A percentile compares a stretch with the other conserved stretches of the same genome.
These are phyloP conservation scores for Starmerella cellae DNA, from an alignment of 805 yeast genomes.

Conservation along the genomic window DNA sequence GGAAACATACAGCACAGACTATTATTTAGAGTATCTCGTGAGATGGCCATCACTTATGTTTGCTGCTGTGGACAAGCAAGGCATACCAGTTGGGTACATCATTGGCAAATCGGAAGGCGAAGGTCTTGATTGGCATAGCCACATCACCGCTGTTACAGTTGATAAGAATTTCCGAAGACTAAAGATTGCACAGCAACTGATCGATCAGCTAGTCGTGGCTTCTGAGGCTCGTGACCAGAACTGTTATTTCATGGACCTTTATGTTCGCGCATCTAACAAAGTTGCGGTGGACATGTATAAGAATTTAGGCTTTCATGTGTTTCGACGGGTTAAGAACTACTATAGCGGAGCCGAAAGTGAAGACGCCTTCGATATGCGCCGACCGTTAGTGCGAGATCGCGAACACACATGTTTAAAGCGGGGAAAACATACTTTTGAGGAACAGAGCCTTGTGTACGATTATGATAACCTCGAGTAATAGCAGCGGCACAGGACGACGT, in stretches of 20 bases:
- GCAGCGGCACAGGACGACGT: not conserved
- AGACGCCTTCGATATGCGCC: slow-evolving; percentile 59
- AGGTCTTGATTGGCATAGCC: slow-evolving; percentile 83
- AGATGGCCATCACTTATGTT: slow-evolving; percentile 85
- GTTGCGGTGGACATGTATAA: slow-evolving; percentile 75
- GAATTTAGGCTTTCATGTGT: slow-evolving; percentile 72
- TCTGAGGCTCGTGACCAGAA: slow-evolving; percentile 69
- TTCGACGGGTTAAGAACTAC: slow-evolving; percentile 77
- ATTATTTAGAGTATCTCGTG: slow-evolving; percentile 69
- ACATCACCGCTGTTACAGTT: slow-evolving; percentile 90
- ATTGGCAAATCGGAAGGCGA: slow-evolving; percentile 93
- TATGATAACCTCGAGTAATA: slow-evolving; percentile 17
- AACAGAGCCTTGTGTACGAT: slow-evolving; percentile 15
- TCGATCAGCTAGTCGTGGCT: slow-evolving; percentile 56
- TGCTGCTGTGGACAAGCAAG: slow-evolving; percentile 37
- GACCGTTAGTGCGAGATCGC: slow-evolving; percentile 29
- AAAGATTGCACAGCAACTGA: slow-evolving; percentile 71
- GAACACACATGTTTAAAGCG: slow-evolving; percentile 21
- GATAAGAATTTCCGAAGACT: slow-evolving; percentile 69
- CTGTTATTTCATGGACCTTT: slow-evolving; percentile 77
- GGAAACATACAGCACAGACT: slow-evolving; percentile 75
- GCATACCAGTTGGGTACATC: slow-evolving; percentile 36
- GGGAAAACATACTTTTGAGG: slow-evolving; percentile 23
- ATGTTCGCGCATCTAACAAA: slow-evolving; percentile 73
- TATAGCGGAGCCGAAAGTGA: slow-evolving; percentile 53